Evolutionary conservation across 176 grass and related monocot genomes (phyloP), one percentile per base, ranked within the genome.

Genomic region (Cenchrus americanus): DNA sequence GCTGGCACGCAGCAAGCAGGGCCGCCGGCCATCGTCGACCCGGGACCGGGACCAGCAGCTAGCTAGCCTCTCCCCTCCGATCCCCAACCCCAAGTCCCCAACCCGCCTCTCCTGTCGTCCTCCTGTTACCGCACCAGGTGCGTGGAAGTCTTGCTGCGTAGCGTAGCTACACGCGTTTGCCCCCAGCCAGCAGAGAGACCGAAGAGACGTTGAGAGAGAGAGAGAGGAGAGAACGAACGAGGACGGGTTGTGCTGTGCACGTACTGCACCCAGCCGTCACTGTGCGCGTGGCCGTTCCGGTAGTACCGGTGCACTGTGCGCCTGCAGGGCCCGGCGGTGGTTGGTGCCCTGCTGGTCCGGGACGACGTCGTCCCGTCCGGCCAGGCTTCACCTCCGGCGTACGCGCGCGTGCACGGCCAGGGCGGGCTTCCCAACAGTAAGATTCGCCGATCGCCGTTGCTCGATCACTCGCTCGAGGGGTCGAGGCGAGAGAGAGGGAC

Each of bases 121-220:
- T 87, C 75, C 80, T 91, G 81, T 86, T 83, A 47, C 63, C 34
- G 81, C 76, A 69, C 75, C 80, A 76, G 75, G 47, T 73, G 66
- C 73, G 84, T 83, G 64, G 74, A 83, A 90, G 74, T 83, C 79
- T 72, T 83, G 75, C 59, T 82, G 61, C 53, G 47, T 14, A 14
- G 54, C 34, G 34, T 37, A 37, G 34, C 3, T 76, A 48, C 32
- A 75, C 52, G 78, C 60, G 21, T 51, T 51, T 13, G 24, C 32
- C 27, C 27, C 27, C 27, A 30, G 27, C 27, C 27, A 30, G 27
- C 21, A 51, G 60, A 83, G 68, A 49, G 68, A 37, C 34, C 34
- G 34, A 37, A 37, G 34, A n/a, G 18, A n/a, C 17, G 8, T 21
- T 10, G 4, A 22, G 21, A 80, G 52, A 49, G 2, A 49, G 5